phyloP scores from a whole-genome alignment of 2,329 filamentous ascomycete species.

The Aspergillus fijiensis region DNA sequence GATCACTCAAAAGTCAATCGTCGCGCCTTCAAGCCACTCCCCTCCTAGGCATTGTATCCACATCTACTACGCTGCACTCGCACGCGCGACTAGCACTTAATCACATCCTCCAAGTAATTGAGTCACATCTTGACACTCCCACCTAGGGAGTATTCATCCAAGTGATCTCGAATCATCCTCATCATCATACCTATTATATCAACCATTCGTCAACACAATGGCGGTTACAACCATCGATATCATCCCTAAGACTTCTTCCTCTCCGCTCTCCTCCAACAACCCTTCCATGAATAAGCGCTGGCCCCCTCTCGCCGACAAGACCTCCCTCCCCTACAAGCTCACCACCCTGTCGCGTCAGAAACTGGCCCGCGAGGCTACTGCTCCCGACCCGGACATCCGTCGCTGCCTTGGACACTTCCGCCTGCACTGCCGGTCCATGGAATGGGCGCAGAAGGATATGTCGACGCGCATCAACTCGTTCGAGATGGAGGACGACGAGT shows the following conservation, averaged over 20 bases:
- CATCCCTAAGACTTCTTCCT: constrained; percentile 20
- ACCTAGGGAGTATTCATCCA: background rate
- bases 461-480: constrained; percentile 37
- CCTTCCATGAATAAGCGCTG: constrained; percentile 34
- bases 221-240: constrained; percentile 23
- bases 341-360: constrained; percentile 38
- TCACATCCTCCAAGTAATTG: constrained; percentile 2
- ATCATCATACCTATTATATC: background rate
- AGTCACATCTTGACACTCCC: background rate
- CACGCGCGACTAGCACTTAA: background rate
- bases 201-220: constrained; percentile 19
- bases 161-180: background rate
- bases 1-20: constrained; percentile 1
- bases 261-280: constrained; percentile 25
- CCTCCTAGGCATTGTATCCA: background rate
- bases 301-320: constrained; percentile 37
- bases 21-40: background rate
- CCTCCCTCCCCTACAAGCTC: constrained; percentile 36
- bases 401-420: constrained; percentile 38
- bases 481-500: constrained; percentile 36
- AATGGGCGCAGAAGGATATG: constrained; percentile 38
- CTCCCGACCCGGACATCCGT: constrained; percentile 36
- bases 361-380: constrained; percentile 35
- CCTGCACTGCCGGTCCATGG: constrained; percentile 33
- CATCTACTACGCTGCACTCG: background rate